These are phyloP conservation scores for Lathyrus sativus DNA, from an alignment of 306 rosid genomes.

Conservation along the genomic window DNA sequence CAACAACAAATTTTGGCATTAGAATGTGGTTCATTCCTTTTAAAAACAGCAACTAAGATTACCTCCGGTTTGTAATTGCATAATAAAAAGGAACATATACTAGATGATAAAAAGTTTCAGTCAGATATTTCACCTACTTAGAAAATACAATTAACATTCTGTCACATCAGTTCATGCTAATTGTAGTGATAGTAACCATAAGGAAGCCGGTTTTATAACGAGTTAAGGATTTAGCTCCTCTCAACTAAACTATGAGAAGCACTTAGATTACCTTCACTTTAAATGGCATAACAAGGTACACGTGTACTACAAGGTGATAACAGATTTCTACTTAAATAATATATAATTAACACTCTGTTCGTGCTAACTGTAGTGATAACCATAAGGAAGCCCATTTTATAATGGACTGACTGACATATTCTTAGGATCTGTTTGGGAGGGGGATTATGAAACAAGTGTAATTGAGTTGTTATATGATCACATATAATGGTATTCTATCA, in stretches of 20 bases:
- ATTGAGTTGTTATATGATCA: too few relatives aligned
- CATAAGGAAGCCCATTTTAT: neutral
- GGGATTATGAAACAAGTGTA: too few relatives aligned
- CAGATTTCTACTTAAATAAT: slow-evolving; percentile 21
- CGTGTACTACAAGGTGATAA: slow-evolving; percentile 29
- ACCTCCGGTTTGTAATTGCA: slow-evolving; percentile 7
- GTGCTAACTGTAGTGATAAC: slow-evolving; percentile 19
- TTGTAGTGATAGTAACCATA: neutral
- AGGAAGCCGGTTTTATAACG: neutral
- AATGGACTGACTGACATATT: neutral
- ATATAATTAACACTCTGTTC: neutral
- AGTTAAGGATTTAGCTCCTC: neutral
- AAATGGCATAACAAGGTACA: slow-evolving; percentile 26
- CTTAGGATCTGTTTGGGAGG: neutral
- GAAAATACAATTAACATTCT: slow-evolving; percentile 4
- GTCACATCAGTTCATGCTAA: slow-evolving; percentile 1
- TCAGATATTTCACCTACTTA: slow-evolving; percentile 19
- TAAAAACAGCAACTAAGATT: slow-evolving; percentile 34
- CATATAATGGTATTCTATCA: too few relatives aligned
- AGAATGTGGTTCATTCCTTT: slow-evolving; percentile 27
- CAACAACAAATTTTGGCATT: slow-evolving; percentile 29
- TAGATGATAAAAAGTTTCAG: slow-evolving; percentile 25
- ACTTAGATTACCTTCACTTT: slow-evolving; percentile 4
- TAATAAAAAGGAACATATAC: slow-evolving; percentile 19
- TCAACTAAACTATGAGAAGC: slow-evolving; percentile 2